Evolutionary conservation across 192 early-diverging fungal genomes (phyloP), one percentile per base, ranked within the genome.

Genomic region (Coemansia sp.): DNA sequence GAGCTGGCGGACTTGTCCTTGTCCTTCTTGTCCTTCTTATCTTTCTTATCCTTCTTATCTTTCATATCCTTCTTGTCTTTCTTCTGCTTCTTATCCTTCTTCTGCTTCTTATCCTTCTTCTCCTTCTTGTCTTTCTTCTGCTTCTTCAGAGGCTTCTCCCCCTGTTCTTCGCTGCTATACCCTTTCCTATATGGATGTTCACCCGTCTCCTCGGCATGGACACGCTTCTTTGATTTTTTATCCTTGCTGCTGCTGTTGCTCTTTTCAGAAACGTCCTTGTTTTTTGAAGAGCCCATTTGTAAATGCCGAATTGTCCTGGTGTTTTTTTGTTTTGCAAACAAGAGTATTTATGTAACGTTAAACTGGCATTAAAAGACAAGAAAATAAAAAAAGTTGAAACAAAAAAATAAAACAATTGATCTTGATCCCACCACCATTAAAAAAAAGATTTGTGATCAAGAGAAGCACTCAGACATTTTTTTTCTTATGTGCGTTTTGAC

Each of bases 71-170:
- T 66, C 38, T 72, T 79, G 45, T 71, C 66, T 8, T 56, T 58
- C 55, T 64, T 61, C 60, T 69, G 73, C 38, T 45, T 52, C 14
- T 74, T 75, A 61, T 72, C 70, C 71, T 77, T 72, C 48, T 63
- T 49, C 60, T 66, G 61, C 36, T 58, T 48, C 52, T 69, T 72
- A 22, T 56, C 17, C 63, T 49, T 66, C 28, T 77, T 60, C 11
- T 73, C 67, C 5, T 61, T 63, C 16, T 28, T 22, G 1, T 51
- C 49, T 66, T 34, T 59, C 32, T 48, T 31, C 2, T 58, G 33
- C 20, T 29, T 42, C 28, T 63, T 56, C 12, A 45, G 16, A 45
- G 42, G 2, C 42, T 12, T 45, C 16, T 3, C 12, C 28, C 33
- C 5, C 1, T 22, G 18, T 30, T 28, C 18, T 29, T 48, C 30